Evolutionary conservation across 768 basidiomycete genomes (phyloP), one percentile per base, ranked within the genome.

Genomic region (Boletus insuetus): DNA sequence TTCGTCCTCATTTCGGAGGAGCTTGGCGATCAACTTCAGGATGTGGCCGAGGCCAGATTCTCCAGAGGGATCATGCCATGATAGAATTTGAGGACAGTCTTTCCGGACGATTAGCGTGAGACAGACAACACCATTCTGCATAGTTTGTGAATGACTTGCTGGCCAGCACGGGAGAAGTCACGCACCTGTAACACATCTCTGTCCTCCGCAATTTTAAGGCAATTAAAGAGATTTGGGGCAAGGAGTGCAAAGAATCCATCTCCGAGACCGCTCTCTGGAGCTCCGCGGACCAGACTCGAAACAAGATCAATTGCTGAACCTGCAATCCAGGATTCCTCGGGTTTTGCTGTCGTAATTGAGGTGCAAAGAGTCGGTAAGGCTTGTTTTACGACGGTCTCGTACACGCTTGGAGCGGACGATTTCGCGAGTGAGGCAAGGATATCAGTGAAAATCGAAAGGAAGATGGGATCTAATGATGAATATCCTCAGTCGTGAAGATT

Each of bases 101-200:
- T 94, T 98, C 38, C 94, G 85, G 48, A 98, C 82, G 37, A 97
- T 76, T 31, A 86, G 73, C 0, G 94, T 97, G 19, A 99, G 76
- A 55, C 90, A 88, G 19, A 82, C 70, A 42, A 95, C 83, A 10
- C 91, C 91, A 61, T 91, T 91, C 93, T 94, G 61, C 4, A 48
- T 45, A n/a, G 39, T 35, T 16, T 10, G 49, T 48, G 6, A 42
- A 44, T 53, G 20, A 55, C 31, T 47, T 6, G 39, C 19, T 34
- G 50, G 6, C 10, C 16, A 35, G 16, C 4, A 11, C 11, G 13
- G n/a, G 9, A 24, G 51, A 11, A 54, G 20, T 20, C 20, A 53
- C 63, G 50, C 57, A 88, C 89, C 77, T 92, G 90, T 35, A 91
- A 69, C 14, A 88, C 83, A 65, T 95, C 95, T 59, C 94, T 82